phyloP scores from a whole-genome alignment of 2,329 filamentous ascomycete genomes.

The Epichloe gansuensis region DNA sequence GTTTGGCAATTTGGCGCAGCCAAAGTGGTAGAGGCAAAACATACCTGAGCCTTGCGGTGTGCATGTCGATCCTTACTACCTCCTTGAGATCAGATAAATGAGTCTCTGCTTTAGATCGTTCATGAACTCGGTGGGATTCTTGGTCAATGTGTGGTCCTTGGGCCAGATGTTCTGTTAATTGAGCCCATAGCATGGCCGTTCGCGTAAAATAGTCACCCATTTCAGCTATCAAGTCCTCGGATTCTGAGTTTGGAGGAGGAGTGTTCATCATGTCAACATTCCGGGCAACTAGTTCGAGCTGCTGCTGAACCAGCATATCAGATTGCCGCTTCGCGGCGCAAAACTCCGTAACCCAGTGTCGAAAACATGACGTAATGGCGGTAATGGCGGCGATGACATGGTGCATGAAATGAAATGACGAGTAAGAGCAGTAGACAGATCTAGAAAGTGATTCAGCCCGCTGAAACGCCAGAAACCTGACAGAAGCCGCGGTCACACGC shows the following conservation, averaged over 20 bases:
- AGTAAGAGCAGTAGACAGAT: not conserved
- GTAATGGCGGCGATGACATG: conserved; percentile 15
- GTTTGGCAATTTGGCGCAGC: not conserved
- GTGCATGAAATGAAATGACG: not conserved
- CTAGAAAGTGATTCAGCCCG: not conserved
- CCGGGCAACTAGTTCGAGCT: conserved; percentile 15
- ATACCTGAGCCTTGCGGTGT: conserved; percentile 23
- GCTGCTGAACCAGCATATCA: conserved; percentile 18
- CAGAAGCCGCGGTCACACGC: not conserved
- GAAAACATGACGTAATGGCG: conserved; percentile 13
- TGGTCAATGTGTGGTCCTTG: conserved; percentile 21
- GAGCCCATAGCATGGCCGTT: conserved; percentile 22
- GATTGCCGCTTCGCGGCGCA: conserved; percentile 2
- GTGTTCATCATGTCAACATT: conserved; percentile 12
- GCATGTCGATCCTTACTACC: conserved; percentile 20
- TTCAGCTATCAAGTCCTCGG: conserved; percentile 20
- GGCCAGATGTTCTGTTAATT: conserved; percentile 22
- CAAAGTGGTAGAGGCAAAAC: conserved; percentile 2
- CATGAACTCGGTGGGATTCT: conserved; percentile 16
- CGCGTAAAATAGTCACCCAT: conserved; percentile 25
- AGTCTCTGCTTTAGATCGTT: conserved; percentile 13
- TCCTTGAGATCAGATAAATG: conserved; percentile 17
- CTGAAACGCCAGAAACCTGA: not conserved
- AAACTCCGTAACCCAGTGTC: conserved; percentile 14
- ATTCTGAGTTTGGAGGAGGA: conserved; percentile 8